These are phyloP conservation scores for Entoloma clypeatum DNA, from an alignment of 1,284 basidiomycete species.

Conservation along the genomic window DNA sequence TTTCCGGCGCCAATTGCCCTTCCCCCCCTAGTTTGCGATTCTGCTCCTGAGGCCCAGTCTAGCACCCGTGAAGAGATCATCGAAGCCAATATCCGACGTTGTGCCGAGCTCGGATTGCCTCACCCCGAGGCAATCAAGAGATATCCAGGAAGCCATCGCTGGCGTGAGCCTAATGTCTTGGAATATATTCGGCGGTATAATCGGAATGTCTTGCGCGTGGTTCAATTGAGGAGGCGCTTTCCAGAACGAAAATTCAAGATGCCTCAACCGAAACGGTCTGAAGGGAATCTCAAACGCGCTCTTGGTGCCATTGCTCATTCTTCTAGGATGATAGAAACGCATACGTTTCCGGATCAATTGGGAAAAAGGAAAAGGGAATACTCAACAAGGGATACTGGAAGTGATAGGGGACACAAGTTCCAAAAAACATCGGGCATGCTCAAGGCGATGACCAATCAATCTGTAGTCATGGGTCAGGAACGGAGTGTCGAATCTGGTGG, in stretches of 20 bases:
- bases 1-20: neutral
- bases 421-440: no score
- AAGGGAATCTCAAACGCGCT: conserved; percentile 9
- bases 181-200: conserved; percentile 13
- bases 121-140: conserved; percentile 13
- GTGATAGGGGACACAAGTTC: no score
- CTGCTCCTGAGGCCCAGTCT: conserved; percentile 8
- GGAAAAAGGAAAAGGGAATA: no score
- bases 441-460: no score
- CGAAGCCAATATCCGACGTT: conserved; percentile 11
- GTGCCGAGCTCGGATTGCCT: conserved; percentile 11
- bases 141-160: conserved; percentile 8
- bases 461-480: no score
- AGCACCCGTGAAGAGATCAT: conserved; percentile 4
- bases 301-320: conserved; percentile 5
- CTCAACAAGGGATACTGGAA: no score
- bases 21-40: conserved; percentile 11
- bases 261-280: conserved; percentile 7
- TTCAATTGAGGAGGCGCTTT: neutral
- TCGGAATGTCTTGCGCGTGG: neutral
- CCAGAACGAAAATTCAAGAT: conserved; percentile 2
- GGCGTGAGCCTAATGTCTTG: conserved; percentile 11
- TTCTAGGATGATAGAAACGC: conserved; percentile 5
- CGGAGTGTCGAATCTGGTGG: no score
- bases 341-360: no score